Conservation (phyloP, 208 protist species). For the Leishmania tarentolae region DNA sequence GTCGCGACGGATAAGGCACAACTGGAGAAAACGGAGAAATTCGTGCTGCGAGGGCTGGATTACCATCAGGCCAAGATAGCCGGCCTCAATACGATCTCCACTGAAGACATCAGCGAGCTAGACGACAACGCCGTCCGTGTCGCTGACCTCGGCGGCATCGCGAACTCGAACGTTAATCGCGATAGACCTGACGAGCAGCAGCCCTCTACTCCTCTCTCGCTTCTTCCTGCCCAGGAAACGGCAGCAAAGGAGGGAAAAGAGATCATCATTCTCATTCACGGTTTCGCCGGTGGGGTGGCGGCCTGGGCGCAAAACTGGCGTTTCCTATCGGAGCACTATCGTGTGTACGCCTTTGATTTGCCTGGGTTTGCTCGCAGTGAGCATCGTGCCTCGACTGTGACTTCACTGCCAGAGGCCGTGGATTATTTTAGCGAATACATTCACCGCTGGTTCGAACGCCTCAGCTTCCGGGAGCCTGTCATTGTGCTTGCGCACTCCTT, state of each 20-base stretch:
- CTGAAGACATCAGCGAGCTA: constrained; percentile 32
- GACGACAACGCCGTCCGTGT: constrained; percentile 11
- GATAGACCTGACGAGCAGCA: neutral
- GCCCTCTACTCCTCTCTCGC: neutral
- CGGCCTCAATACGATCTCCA: constrained; percentile 67
- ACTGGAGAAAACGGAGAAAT: constrained; percentile 27
- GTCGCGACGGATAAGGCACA: constrained; percentile 37
- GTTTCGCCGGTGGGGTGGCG: constrained; percentile 65
- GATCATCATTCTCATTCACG: constrained; percentile 57
- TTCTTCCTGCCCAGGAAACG: neutral
- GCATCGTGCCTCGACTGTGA: constrained; percentile 19
- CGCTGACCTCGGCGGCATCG: neutral
- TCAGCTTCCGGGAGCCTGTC: constrained; percentile 40
- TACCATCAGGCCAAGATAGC: constrained; percentile 37
- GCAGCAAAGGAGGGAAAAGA: constrained; percentile 21
- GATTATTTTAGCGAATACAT: constrained; percentile 40
- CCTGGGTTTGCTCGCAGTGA: constrained; percentile 66
- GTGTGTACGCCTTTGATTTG: constrained; percentile 61
- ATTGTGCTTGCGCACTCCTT: constrained; percentile 68
- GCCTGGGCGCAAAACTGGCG: constrained; percentile 73
- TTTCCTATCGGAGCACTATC: constrained; percentile 44
- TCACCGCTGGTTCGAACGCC: constrained; percentile 39
- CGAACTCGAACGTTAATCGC: neutral
- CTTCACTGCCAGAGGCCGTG: constrained; percentile 43
- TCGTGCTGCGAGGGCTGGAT: constrained; percentile 36